Evolutionary conservation across 129 eudicot genomes (phyloP), one percentile per base, ranked within the genome.

Genomic region (Glebionis coronaria): DNA sequence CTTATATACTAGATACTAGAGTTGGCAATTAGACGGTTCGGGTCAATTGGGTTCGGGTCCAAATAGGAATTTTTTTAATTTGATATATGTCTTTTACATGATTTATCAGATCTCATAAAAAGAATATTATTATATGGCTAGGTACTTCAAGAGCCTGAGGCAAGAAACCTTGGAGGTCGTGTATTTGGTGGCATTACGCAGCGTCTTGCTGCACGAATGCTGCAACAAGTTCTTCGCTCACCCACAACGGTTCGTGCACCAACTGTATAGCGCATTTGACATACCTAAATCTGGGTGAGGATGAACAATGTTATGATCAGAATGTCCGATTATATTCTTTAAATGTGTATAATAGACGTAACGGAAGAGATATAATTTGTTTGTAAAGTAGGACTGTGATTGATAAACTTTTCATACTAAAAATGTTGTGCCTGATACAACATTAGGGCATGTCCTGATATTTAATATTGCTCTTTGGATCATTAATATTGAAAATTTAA

Each of bases 71-170:
- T 16, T 57, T 44, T 46, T 44, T 28, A 53, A 19, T 18, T 53
- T 56, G 54, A 42, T 56, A 13, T 53, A 13, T 42, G 20, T 11
- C 13, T 55, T 2, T 38, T 19, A 69, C 44, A 25, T 65, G 28
- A 14, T 66, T 16, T 47, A 52, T 25, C 3, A 72, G 25, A 54
- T 56, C 65, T 55, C 65, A 64, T 64, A 45, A 55, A 49, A 45
- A 56, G 45, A 42, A 13, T 45, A 13, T n/a, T 44, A n/a, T n/a
- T n/a, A 28, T 73, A 45, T 72, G 46, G 44, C 50, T 86, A 92
- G 98, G 90, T 88, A 18, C 89, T 92, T 82, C 91, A 88, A 80
- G 87, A 92, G 79, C 95, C 88, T 0, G 96, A 92, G 79, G 96
- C 89, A 44, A 84, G 85, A 14, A 77, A 25, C 76, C 84, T 92